A percentile compares a stretch with the other conserved stretches of the same genome.
Evolutionary conservation across 495 filamentous ascomycete genomes (phyloP).

Genomic region (Annulohypoxylon stygium): DNA sequence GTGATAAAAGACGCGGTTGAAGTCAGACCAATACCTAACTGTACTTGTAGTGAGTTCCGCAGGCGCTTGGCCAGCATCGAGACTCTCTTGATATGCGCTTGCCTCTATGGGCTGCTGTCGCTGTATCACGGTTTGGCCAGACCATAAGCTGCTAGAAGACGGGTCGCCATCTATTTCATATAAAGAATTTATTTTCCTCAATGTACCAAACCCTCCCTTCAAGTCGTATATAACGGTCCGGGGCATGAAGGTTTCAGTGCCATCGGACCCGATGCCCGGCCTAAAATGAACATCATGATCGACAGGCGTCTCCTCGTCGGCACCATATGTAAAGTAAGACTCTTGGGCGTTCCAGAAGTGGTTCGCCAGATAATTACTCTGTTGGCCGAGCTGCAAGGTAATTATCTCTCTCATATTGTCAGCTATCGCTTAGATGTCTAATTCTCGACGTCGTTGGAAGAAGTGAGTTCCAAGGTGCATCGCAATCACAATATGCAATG

Average conservation of each 20-base stretch:
- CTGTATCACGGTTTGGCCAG: conserved; percentile 76
- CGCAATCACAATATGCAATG: conserved; percentile 23
- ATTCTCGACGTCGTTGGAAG: background rate
- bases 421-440: background rate
- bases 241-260: conserved; percentile 91
- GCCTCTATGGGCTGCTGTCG: conserved; percentile 73
- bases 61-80: conserved; percentile 76
- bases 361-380: conserved; percentile 93
- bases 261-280: conserved; percentile 84
- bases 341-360: conserved; percentile 99
- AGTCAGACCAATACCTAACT: conserved; percentile 97
- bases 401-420: conserved; percentile 93
- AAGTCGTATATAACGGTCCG: conserved; percentile 94
- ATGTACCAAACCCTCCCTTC: conserved; percentile 89
- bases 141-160: conserved; percentile 71
- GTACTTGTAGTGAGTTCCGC: conserved; percentile 72
- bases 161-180: conserved; percentile 76
- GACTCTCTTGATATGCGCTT: conserved; percentile 79
- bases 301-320: conserved; percentile 74
- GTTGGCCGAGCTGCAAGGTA: conserved; percentile 92
- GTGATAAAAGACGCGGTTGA: conserved; percentile 90
- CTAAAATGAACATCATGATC: conserved; percentile 96
- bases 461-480: background rate
- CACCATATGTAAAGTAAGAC: conserved; percentile 94
- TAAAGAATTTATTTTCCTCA: conserved; percentile 88